Evolutionary conservation across 2,329 filamentous ascomycete species (phyloP), one percentile per base, ranked within the genome.

Genomic region (Cordyceps farinosa): DNA sequence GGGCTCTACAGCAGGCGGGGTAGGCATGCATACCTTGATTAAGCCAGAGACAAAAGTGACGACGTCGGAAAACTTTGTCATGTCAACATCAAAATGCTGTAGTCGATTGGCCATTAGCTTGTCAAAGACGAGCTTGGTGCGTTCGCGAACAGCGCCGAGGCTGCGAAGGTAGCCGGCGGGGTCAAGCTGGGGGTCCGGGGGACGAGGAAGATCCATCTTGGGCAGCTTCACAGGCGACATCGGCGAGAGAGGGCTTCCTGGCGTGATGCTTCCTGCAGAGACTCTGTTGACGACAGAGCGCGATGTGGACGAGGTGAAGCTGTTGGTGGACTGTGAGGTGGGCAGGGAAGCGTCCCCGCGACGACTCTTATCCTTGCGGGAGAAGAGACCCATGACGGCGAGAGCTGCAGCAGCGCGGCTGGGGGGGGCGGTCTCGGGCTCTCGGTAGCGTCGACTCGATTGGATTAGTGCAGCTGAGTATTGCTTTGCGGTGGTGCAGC

Each of bases 121-220:
- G 66, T 90, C 85, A 36, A 91, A 83, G 59, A 97, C 82, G 67
- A 94, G 79, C 70, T 80, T 85, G 72, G 86, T 89, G 66, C 92
- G 81, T 71, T 97, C 92, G 66, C 95, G 85, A 32, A 99, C 92
- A 34, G 95, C 87, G 71, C 91, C 87, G 71, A 98, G 86, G 78
- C 92, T 97, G 73, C 91, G 87, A 71, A 99, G 84, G 77, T 98
- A 98, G 65, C 88, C 93, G 30, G 90, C 91, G 27, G 94, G 93
- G 74, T 98, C 92, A 69, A 94, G 82, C 66, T 89, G 84, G 70
- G 94, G 93, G 77, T 98, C 93, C 34, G 94, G 93, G 17, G 92
- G 87, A 71, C 87, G 89, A 56, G 94, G 91, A 54, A 98, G 84
- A 67, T 92, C 86, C 70, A 96, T 83, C 75, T 92, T 90, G 69